These are phyloP conservation scores for Chlorencoelia australis DNA, from an alignment of 2,329 filamentous ascomycete genomes.

Conservation along the genomic window DNA sequence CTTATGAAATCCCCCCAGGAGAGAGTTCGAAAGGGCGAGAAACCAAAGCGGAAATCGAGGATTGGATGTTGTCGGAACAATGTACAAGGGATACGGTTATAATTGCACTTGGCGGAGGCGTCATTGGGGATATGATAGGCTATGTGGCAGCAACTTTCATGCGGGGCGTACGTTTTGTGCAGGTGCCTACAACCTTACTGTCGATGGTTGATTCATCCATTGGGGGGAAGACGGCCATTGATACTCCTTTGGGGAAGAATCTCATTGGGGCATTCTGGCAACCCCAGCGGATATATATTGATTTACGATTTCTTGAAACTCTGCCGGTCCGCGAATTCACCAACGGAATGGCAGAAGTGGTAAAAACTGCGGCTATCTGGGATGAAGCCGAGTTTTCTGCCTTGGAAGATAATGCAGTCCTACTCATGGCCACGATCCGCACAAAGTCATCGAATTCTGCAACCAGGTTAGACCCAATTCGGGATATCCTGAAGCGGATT, in stretches of 20 bases:
- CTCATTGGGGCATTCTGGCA: conserved; percentile 96
- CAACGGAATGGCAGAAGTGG: conserved; percentile 97
- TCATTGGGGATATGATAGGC: conserved; percentile 96
- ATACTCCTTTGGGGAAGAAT: conserved; percentile 93
- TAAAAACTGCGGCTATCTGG: conserved; percentile 97
- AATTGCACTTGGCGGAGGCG: conserved; percentile 87
- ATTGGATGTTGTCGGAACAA: conserved; percentile 89
- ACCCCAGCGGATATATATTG: conserved; percentile 86
- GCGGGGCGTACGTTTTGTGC: conserved; percentile 91
- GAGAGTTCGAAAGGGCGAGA: conserved; percentile 89
- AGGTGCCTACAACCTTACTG: conserved; percentile 88
- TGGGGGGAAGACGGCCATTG: conserved; percentile 96
- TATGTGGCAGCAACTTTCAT: conserved; percentile 98
- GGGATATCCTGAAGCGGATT: conserved; percentile 56
- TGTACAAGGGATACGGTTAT: conserved; percentile 93
- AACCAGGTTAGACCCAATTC: conserved; percentile 58
- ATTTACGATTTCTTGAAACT: conserved; percentile 83
- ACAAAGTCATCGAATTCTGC: conserved; percentile 41
- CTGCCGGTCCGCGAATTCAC: conserved; percentile 87
- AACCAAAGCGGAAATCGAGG: conserved; percentile 91
- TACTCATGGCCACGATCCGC: conserved; percentile 64
- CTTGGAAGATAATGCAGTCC: conserved; percentile 70
- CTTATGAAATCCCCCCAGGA: conserved; percentile 79
- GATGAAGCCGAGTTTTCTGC: conserved; percentile 77
- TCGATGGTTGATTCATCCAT: conserved; percentile 99